Base-by-base conservation (phyloP, 306 rosid species). In the Cotoneaster glaucophyllus region DNA sequence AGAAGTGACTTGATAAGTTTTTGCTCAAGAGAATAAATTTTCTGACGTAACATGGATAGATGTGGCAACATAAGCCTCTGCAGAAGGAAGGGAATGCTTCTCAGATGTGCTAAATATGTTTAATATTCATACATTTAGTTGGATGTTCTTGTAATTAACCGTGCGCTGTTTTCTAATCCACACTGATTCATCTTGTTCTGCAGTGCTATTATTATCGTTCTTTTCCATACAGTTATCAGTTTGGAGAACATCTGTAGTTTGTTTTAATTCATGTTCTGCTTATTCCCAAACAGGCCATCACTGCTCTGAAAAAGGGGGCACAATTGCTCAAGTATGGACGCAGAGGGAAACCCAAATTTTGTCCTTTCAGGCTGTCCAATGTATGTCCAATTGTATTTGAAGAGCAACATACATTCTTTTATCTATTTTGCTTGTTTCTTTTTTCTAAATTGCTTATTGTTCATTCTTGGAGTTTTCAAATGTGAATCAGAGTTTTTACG, bases 291-390 rank as follows among this genome's bases (percentile, higher is more conserved):
- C 87, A 94, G 98, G 98, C 98, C 78, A 89, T 94, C 78, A 91
- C 93, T 82, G 93, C 98, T 77, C 83, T 94, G 79, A 94, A 94
- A 85, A 94, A 94, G 79, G 98, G 98, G 74, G 92, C 96, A 65
- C 83, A 80, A 78, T 85, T 94, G 79, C 98, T 94, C 78, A 94
- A 94, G 90, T 94, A 91, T 85, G 98, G 98, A 71, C 93, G 98
- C 84, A 88, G 97, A 81, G 98, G 98, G 67, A 94, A 87, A 82
- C 98, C 98, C 76, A 94, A 94, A 73, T 90, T 88, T 89, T 94
- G 98, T 74, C 95, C 97, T 58, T 94, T 94, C 75, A 88, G 94
- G 72, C 98, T 94, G 80, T 94, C 98, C 44, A 88, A 86, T 85
- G 98, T 94, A 84, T 88, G 97, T 59, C 62, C 74, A 31, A 28